Percentiles rank a stretch among this genome's conserved stretches.
phyloP scores from a whole-genome alignment of 2,329 filamentous ascomycete genomes.

The Exophiala alcalophila region DNA sequence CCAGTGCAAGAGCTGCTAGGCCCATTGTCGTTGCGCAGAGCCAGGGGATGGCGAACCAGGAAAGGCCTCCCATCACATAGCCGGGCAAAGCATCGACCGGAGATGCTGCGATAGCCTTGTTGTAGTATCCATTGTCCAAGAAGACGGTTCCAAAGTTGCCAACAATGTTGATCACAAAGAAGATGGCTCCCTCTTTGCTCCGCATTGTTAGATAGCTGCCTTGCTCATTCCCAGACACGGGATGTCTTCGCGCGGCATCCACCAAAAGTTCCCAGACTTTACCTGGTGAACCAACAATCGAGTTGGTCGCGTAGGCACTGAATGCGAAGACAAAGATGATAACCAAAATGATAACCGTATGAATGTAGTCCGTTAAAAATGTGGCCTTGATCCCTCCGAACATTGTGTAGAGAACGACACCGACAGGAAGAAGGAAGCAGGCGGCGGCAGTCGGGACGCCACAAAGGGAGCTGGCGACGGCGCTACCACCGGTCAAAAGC shows the following conservation, averaged over 20 bases:
- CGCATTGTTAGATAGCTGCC: slow-evolving; percentile 87
- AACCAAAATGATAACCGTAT: slow-evolving; percentile 73
- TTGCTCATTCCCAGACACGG: slow-evolving; percentile 73
- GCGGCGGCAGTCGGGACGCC: slow-evolving; percentile 76
- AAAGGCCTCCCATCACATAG: slow-evolving; percentile 80
- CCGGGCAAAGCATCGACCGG: slow-evolving; percentile 83
- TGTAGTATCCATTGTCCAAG: slow-evolving; percentile 64
- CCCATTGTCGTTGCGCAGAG: slow-evolving; percentile 86
- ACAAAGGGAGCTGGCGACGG: slow-evolving; percentile 68
- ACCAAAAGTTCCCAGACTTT: slow-evolving; percentile 76
- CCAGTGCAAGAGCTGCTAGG: slow-evolving; percentile 73
- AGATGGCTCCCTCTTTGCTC: slow-evolving; percentile 75
- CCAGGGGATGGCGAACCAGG: slow-evolving; percentile 93
- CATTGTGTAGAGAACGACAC: slow-evolving; percentile 67
- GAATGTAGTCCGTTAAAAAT: slow-evolving; percentile 80
- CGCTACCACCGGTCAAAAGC: slow-evolving; percentile 79
- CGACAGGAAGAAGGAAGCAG: slow-evolving; percentile 77
- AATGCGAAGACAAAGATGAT: slow-evolving; percentile 85
- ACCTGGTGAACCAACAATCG: slow-evolving; percentile 68
- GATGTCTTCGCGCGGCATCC: slow-evolving; percentile 65
- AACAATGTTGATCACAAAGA: slow-evolving; percentile 87
- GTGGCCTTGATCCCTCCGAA: slow-evolving; percentile 77
- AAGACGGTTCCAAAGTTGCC: slow-evolving; percentile 62
- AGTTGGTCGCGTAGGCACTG: slow-evolving; percentile 73
- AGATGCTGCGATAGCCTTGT: slow-evolving; percentile 86